Evolutionary conservation across 441 rosid genomes (phyloP).

Genomic region (Gossypium gossypioides): DNA sequence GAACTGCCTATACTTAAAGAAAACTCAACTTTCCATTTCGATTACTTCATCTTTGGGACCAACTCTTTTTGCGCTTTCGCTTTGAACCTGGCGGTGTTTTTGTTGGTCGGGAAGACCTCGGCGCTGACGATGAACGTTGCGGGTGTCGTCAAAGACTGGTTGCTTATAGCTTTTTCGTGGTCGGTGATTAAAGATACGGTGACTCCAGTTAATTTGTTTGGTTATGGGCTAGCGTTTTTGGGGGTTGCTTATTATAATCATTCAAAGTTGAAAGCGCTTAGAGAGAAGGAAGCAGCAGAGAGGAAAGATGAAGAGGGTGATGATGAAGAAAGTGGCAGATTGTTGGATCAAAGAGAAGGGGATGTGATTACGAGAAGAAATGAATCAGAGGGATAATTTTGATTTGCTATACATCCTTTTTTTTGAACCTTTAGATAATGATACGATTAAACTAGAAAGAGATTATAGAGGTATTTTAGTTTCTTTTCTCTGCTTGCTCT

Average conservation of each 20-base stretch:
- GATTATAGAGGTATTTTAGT: not conserved
- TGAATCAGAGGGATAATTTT: constrained; percentile 17
- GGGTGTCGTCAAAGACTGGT: constrained; percentile 51
- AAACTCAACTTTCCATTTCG: constrained; percentile 34
- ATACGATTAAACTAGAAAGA: not conserved
- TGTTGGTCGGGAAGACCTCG: constrained; percentile 41
- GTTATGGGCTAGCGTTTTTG: constrained; percentile 61
- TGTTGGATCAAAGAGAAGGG: constrained; percentile 23
- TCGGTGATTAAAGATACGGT: constrained; percentile 48
- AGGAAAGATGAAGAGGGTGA: constrained; percentile 25
- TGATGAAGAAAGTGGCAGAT: constrained; percentile 28
- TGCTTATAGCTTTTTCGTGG: constrained; percentile 51
- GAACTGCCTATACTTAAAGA: constrained; percentile 32
- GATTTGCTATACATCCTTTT: not conserved
- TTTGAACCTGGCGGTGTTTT: constrained; percentile 40
- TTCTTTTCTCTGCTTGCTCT: not conserved
- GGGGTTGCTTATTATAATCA: constrained; percentile 74
- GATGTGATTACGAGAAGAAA: constrained; percentile 23
- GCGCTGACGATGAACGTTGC: constrained; percentile 53
- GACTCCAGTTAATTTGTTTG: constrained; percentile 40
- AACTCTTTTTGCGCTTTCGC: constrained; percentile 42
- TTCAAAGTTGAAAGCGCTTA: constrained; percentile 48
- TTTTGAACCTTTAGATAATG: not conserved
- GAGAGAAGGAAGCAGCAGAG: constrained; percentile 40
- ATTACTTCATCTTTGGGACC: constrained; percentile 32